A percentile compares a stretch with the other conserved stretches of the same genome.
phyloP scores from a whole-genome alignment of 257 asterid genomes.

The Penstemon eatonii region DNA sequence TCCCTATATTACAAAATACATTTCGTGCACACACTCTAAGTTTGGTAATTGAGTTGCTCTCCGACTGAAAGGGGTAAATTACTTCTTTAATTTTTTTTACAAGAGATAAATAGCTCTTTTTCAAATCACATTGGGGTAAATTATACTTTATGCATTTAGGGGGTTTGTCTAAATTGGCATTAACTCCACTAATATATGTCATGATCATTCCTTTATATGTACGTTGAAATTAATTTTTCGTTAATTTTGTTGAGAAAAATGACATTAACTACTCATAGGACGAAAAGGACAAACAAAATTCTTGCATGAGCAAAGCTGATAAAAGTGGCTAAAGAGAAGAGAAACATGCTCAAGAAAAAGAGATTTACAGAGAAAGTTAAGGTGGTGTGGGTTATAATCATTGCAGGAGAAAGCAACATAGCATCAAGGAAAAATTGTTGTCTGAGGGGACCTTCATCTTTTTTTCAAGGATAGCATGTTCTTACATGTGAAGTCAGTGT shows the following conservation, averaged over 20 bases:
- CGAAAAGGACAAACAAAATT: no score
- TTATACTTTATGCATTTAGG: no score
- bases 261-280: not conserved
- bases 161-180: no score
- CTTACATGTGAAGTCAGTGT: not conserved
- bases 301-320: no score
- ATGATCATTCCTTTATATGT: not conserved
- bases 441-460: slow-evolving; percentile 17
- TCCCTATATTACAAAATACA: no score
- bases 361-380: slow-evolving; percentile 4
- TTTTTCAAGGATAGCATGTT: not conserved
- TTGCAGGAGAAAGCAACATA: slow-evolving; percentile 14
- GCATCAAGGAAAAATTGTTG: slow-evolving; percentile 8
- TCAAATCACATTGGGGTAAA: no score
- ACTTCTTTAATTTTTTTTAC: no score
- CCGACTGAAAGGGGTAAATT: no score
- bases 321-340: not conserved
- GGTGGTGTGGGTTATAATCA: slow-evolving; percentile 7
- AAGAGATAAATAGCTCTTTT: no score
- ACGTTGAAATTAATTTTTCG: no score
- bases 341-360: not conserved
- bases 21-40: no score
- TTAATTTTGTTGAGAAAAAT: not conserved
- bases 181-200: not conserved
- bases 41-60: no score